These are phyloP conservation scores for Rubus idaeus DNA, from an alignment of 306 rosid species.

Conservation along the genomic window DNA sequence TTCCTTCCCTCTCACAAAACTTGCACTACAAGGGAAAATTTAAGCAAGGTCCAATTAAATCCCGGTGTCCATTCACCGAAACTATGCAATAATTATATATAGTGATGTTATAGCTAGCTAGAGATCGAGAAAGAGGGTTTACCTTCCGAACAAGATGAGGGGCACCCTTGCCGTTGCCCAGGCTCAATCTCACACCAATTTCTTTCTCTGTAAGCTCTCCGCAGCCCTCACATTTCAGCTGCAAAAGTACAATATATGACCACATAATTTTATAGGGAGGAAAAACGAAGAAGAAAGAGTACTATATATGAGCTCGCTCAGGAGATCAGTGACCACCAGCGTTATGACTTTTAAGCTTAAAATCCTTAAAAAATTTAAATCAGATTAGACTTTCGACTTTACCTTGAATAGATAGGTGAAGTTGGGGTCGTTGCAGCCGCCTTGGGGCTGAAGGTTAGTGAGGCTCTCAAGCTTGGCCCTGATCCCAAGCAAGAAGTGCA, in stretches of 20 bases:
- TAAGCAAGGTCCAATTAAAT: too few species aligned
- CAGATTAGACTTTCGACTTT: background rate
- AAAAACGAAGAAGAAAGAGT: background rate
- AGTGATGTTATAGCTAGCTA: too few species aligned
- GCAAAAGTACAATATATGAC: background rate
- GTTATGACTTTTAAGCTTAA: too few species aligned
- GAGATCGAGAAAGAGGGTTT: background rate
- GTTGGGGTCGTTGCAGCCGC: slow-evolving; percentile 75
- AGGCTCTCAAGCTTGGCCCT: slow-evolving; percentile 71
- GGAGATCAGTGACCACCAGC: background rate
- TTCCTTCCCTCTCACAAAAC: slow-evolving; percentile 87
- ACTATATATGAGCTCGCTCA: background rate
- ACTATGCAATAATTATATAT: too few species aligned
- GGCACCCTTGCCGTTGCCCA: slow-evolving; percentile 57
- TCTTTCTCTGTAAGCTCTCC: slow-evolving; percentile 80
- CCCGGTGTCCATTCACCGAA: too few species aligned
- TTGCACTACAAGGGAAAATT: slow-evolving; percentile 61
- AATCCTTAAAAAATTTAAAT: too few species aligned
- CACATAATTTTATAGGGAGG: background rate
- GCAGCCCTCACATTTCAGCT: slow-evolving; percentile 84
- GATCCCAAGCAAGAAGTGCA: slow-evolving; percentile 66
- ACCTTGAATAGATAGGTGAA: slow-evolving; percentile 84
- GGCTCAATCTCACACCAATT: slow-evolving; percentile 56
- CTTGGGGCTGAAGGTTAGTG: slow-evolving; percentile 80
- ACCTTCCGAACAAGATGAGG: slow-evolving; percentile 86